Evolutionary conservation across 192 early-diverging fungal genomes (phyloP), one percentile per base, ranked within the genome.

Genomic region (Fimicolochytrium jonesii): DNA sequence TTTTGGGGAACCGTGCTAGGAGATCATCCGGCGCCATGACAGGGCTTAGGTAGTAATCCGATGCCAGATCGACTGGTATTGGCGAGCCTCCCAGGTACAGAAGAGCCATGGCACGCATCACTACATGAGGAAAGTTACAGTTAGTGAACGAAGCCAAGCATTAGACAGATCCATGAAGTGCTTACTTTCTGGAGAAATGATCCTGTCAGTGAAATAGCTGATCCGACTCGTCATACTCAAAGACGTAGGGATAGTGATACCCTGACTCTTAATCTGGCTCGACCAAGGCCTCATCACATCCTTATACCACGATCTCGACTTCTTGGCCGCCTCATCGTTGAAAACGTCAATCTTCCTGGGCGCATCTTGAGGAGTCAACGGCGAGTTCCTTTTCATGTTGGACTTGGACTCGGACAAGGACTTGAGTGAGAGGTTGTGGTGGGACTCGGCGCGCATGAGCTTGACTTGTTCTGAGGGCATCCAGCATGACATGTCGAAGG

Each of bases 401-500:
- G 83, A 77, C 57, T 90, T 90, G 7, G 79, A 64, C 13, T 80
- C 79, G 2, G 81, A 62, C 41, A 84, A 54, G 20, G 68, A 68
- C 34, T 54, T 55, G 33, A 78, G 56, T 11, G 69, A 42, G 9
- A 75, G 59, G 13, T 71, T 67, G 1, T 67, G 35, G 36, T 67
- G 68, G 1, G 83, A 86, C 61, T 90, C 88, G 0, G 83, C 75
- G 4, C 85, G 63, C 37, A 88, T 79, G 25, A 89, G 67, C 1
- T 77, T 68, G 18, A 88, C 51, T 42, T 88, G 77, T 11, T 75
- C 69, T 0, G 70, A 67, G 0, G 88, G 78, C 83, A 98, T 94
- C 94, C 95, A 98, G 54, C 91, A 93, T 6, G 86, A 82, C 62
- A 96, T 81, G 56, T 96, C 92, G 57, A 98, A 93, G 35, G 90